phyloP scores from a whole-genome alignment of 495 filamentous ascomycete species.

The Neurospora africana region DNA sequence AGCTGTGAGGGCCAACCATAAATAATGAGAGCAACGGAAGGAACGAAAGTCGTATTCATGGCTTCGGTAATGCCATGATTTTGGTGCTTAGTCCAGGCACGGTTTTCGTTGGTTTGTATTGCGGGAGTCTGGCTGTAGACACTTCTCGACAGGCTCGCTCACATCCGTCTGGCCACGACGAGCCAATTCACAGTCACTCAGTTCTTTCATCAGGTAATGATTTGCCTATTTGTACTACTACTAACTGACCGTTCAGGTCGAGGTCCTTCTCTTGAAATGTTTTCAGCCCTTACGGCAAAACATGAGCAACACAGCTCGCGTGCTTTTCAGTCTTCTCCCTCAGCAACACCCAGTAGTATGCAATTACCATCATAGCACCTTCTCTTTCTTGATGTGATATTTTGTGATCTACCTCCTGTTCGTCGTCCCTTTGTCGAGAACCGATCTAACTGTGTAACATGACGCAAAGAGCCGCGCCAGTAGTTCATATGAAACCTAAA shows the following conservation, averaged over 20 bases:
- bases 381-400: not conserved
- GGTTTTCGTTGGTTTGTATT: no score
- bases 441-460: not conserved
- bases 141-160: no score
- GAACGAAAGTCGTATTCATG: no score
- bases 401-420: not conserved
- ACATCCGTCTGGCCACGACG: not conserved
- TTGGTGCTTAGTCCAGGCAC: no score
- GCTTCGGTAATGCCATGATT: no score
- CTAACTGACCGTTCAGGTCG: not conserved
- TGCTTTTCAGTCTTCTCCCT: not conserved
- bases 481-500: not conserved
- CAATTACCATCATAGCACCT: not conserved
- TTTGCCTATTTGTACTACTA: not conserved
- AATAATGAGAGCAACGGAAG: no score
- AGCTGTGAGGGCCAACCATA: no score
- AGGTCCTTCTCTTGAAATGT: not conserved
- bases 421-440: not conserved
- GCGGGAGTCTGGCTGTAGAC: no score
- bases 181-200: not conserved
- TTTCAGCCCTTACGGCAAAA: not conserved
- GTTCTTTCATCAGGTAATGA: not conserved
- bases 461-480: not conserved
- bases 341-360: not conserved
- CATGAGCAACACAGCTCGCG: not conserved